Evolutionary conservation across 352 stramenopile genomes (phyloP), one percentile per base, ranked within the genome.

Genomic region (Phytopythium helicoides): DNA sequence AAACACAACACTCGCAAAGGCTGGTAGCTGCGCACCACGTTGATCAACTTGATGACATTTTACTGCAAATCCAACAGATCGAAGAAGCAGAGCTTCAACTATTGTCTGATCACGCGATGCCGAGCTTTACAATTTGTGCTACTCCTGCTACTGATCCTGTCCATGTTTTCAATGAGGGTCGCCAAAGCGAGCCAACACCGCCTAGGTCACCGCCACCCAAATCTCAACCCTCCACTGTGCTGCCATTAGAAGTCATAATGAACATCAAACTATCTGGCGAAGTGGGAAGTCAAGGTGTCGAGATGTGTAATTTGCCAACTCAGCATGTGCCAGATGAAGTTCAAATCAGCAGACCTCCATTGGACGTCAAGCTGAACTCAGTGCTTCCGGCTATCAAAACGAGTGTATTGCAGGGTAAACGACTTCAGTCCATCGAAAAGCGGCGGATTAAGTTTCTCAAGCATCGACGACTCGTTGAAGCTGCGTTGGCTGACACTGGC

Each of bases 211-310:
- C 15, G 19, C n/a, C n/a, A 33, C 1, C 42, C 12, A 44, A 16
- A n/a, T n/a, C 33, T n/a, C 23, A 44, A 51, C 54, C n/a, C 33
- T 75, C 47, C 0, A 28, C 39, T 5, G 60, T 45, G 8, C 55
- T 86, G 7, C 70, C 77, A 11, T 52, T 86, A 4, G 64, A 66
- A 51, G 62, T 83, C 9, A 54, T 86, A 28, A 76, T 87, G 73
- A 66, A 65, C 35, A 50, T 87, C 23, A 58, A 72, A 9, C 14
- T 73, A 15, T 34, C 56, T 0, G 47, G 57, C 1, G 41, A 41
- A 6, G 18, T 6, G 9, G 45, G 22, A 8, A 53, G 9, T 9
- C 6, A 21, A 41, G 36, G 9, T 5, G 9, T 9, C 28, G 28
- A 33, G 9, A 33, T 33, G 5, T 33, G 28, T 21, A 47, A 18